Base-by-base conservation (phyloP, 306 rosid genomes). In the Astragalus glycyphyllos region DNA sequence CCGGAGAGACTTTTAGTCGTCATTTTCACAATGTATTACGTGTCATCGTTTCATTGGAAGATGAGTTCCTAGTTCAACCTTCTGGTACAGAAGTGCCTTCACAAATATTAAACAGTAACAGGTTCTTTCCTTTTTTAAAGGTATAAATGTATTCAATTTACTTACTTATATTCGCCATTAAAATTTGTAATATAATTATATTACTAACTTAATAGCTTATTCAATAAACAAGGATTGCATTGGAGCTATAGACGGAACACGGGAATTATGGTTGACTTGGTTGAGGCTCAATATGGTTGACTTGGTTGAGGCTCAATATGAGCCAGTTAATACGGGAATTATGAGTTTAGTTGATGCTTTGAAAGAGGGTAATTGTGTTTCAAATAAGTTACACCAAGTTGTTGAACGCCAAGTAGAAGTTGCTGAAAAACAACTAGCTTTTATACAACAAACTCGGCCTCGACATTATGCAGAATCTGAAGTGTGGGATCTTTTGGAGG, bases 61-160 rank as follows among this genome's bases (percentile, higher is more conserved):
- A 58, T n/a, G 64, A 58, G 11, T 58, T 58, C 11, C 11, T 58
- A 12, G 45, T 58, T 7, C 64, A 58, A 58, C 64, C 64, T n/a
- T 17, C 45, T 13, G 12, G 16, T 58, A 14, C 5, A 1, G 23
- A 58, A 12, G 64, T 58, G 15, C 44, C 42, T 4, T 1, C 12
- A 34, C 64, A 58, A 58, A 58, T 58, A 32, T 14, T n/a, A 31
- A 7, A 58, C 11, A 35, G 13, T n/a, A 1, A 0, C 5, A 58
- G 1, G 13, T 58, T 58, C 44, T 58, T 32, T 58, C 64, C 45
- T 32, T 58, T 32, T 20, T 32, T 58, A 32, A 7, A 40, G 11
- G 45, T 7, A 7, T 3, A 0, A 8, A 40, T 7, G 0, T 7
- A 0, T 40, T 40, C 3, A 40, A 8, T 8, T 7, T 40, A 8